Evolutionary conservation across 225 moss, liverwort and hornwort species (phyloP), one percentile per base, ranked within the genome.

Genomic region (Asterella californica): DNA sequence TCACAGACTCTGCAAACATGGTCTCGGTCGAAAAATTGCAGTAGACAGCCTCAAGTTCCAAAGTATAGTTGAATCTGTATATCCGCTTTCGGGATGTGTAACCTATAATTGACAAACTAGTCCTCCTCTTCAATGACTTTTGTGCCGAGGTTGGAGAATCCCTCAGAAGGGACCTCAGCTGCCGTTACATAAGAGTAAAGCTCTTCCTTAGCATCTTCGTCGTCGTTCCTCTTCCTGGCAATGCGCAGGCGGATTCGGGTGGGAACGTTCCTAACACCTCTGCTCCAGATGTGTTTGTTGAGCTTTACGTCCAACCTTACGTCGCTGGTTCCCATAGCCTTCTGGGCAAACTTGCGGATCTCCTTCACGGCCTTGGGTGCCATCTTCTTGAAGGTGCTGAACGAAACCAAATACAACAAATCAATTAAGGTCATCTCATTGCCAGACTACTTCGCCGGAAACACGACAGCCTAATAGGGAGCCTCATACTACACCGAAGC

Each of bases 361-460:
- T 84, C 83, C 84, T 81, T 84, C 42, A 84, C 80, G 32, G 84
- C 84, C 78, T 84, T 84, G 3, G 84, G 84, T n/a, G 84, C 84
- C 84, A 77, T 84, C 78, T 84, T 84, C 74, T 84, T 80, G 67
- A 84, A 84, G 7, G 84, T 84, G 66, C 72, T 79, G 79, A 11
- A 18, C 0, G 61, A 48, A 45, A 24, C 50, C 17, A 18, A 18
- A 15, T 3, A 8, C 6, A 27, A n/a, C 22, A 71, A 0, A 46
- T 5, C 25, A 0, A n/a, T 61, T 27, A 61, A 27, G n/a, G 21
- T 57, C 24, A 19, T 24, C 57, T 57, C 57, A 0, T 18, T 4
- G 1, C 57, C 2, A 57, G 57, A 11, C 2, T 57, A 19, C 57
- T 21, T 0, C 15, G 17, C 57, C 18, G 22, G 29, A 5, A 10